Base-by-base conservation (phyloP, 2,329 filamentous ascomycete species). In the Diaporthe sp. region DNA sequence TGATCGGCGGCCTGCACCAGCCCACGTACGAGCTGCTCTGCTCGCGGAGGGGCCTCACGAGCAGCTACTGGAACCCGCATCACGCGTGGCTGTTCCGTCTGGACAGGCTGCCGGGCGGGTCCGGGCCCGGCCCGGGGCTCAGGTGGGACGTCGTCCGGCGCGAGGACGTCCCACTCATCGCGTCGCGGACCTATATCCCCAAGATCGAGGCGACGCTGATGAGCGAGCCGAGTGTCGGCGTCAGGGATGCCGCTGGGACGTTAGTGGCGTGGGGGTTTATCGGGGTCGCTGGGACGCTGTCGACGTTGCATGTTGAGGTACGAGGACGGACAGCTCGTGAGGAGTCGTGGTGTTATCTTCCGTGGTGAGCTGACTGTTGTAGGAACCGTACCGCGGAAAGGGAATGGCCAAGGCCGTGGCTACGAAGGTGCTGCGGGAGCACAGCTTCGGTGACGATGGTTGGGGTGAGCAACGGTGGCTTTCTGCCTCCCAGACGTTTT, bases 211-310 rank as follows among this genome's bases (percentile, higher is more conserved):
- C 85, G 13, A 88, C 83, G 17, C 81, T 89, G 37, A 79, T 83
- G 75, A 80, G 81, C 31, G 83, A 89, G 57, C 88, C 88, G 3
- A 90, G 85, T 76, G 81, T 86, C 51, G 84, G 86, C 1, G 82
- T 92, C 28, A 87, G 87, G 71, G 80, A 85, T 0, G 79, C 82
- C 1, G 85, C 88, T 25, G 86, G 85, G 1, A 87, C 83, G 1
- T 87, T 89, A 0, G 83, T 94, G 7, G 90, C 92, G 0, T 95
- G 93, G 93, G 89, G 88, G 0, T 93, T 94, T 69, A 80, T 91
- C 6, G 87, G 87, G 86, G 68, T 78, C 59, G 82, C 82, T 42
- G 78, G 77, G 42, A 78, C 78, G 15, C 37, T 81, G 10, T 80
- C 78, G 28, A 79, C 79, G 10, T 46, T 81, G 15, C 78, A 81